These are phyloP conservation scores for Begonia fuchsioides DNA, from an alignment of 306 rosid species.

Conservation along the genomic window DNA sequence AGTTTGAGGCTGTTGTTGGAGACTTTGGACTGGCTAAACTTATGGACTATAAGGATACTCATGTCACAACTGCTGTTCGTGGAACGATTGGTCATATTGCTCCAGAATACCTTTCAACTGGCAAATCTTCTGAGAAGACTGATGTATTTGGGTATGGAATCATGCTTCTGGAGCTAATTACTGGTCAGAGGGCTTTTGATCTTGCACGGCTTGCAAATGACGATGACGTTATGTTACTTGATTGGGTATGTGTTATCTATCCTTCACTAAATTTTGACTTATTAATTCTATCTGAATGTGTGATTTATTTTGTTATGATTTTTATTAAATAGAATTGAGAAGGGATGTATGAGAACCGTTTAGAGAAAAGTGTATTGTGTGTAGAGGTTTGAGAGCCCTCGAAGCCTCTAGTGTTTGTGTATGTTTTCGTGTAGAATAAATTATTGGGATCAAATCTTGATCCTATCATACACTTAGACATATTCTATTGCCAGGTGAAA, in stretches of 20 bases:
- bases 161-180: conserved; percentile 86
- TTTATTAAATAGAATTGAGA: no score
- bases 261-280: neutral
- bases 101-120: conserved; percentile 86
- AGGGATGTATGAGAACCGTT: no score
- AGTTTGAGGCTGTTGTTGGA: conserved; percentile 83
- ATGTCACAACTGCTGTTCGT: conserved; percentile 80
- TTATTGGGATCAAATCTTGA: no score
- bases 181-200: conserved; percentile 88
- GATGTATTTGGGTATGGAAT: conserved; percentile 94
- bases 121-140: conserved; percentile 81
- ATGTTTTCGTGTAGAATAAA: no score
- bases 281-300: no score
- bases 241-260: conserved; percentile 50
- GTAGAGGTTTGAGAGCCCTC: no score
- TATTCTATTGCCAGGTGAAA: conserved; percentile 55
- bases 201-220: conserved; percentile 82
- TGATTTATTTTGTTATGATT: no score
- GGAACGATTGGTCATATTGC: conserved; percentile 89
- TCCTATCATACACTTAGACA: no score
- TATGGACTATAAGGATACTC: conserved; percentile 87
- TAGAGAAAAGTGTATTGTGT: no score
- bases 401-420: no score
- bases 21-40: conserved; percentile 85
- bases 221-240: conserved; percentile 76